Evolutionary conservation across 176 grass and related monocot species (phyloP), one percentile per base, ranked within the genome.

Genomic region (Tuctoria greenei): DNA sequence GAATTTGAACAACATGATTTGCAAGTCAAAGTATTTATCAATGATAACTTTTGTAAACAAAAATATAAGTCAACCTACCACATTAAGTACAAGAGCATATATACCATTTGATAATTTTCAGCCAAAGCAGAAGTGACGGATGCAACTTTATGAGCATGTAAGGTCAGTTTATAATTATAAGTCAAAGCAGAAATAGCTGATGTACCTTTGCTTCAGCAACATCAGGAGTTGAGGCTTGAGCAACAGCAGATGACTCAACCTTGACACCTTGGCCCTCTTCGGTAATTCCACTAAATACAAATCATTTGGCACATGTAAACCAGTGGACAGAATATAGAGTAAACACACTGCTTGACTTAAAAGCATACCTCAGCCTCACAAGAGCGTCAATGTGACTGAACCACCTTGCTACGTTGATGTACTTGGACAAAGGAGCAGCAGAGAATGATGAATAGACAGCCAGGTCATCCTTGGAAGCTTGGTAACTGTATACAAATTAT

Each of bases 391-490:
- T 92, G 79, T 98, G 95, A 55, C 10, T 74, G 61, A 80, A 98
- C 95, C 95, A 98, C 85, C 95, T 98, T 18, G 85, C 45, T 8
- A 80, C 86, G 49, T 98, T 98, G 71, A 69, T 76, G 72, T 88
- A 95, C 49, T 92, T 86, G 0, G 82, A 63, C 4, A 89, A 86
- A 9, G 95, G 95, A 58, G 80, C 35, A 5, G 87, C 15, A 37
- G 79, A 69, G 47, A 95, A 74, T 43, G 78, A 83, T 10, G 82
- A 70, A 61, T 92, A 88, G 61, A 95, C 84, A 88, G 89, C 84
- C 76, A 98, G 21, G 59, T 98, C 95, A 92, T 98, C 95, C 79
- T 98, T 98, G 7, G 95, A 98, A 46, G 95, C 95, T 90, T 94
- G 91, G 79, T 92, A 98, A 10, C 95, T 98, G 61, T 38, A 63